These are phyloP conservation scores for Canariomyces notabilis DNA, from an alignment of 2,329 filamentous ascomycete species.

Conservation along the genomic window DNA sequence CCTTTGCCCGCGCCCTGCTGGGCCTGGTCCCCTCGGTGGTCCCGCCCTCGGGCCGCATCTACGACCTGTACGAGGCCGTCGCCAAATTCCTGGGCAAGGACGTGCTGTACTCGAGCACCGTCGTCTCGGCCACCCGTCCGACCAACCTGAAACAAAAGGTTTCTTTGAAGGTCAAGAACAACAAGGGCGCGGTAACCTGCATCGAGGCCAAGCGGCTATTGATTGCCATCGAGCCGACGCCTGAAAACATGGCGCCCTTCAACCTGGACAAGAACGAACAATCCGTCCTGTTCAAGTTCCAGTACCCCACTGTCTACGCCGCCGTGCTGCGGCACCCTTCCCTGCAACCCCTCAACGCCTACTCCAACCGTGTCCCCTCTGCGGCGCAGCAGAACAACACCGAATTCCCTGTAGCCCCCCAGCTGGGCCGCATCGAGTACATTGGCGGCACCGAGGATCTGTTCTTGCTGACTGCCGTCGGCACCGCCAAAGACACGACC, in stretches of 20 bases:
- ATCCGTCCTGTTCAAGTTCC: constrained; percentile 10
- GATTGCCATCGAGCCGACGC: constrained; percentile 32
- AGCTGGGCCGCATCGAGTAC: constrained; percentile 19
- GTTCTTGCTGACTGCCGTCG: constrained; percentile 13
- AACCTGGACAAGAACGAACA: constrained; percentile 25
- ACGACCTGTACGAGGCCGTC: constrained; percentile 38
- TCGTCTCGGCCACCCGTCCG: constrained; percentile 28
- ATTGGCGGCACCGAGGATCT: constrained; percentile 12
- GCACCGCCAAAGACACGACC: constrained; percentile 4
- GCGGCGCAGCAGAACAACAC: constrained; percentile 11
- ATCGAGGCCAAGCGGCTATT: constrained; percentile 32
- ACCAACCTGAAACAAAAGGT: constrained; percentile 9
- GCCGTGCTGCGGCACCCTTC: constrained; percentile 19
- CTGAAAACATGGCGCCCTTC: constrained; percentile 28
- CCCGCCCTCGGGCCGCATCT: constrained; percentile 33
- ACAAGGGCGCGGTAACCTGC: constrained; percentile 13
- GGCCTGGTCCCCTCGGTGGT: constrained; percentile 28
- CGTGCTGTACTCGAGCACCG: constrained; percentile 34
- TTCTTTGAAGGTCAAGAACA: constrained; percentile 4
- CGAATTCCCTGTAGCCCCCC: constrained; percentile 11
- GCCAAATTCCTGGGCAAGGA: constrained; percentile 31
- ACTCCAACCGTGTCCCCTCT: constrained; percentile 5
- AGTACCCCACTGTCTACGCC: constrained; percentile 19
- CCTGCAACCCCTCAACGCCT: constrained; percentile 13
- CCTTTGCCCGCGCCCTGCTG: constrained; percentile 32